Base-by-base conservation (phyloP, 2,329 filamentous ascomycete species). In the Ophiocordyceps camponoti-saundersi region DNA sequence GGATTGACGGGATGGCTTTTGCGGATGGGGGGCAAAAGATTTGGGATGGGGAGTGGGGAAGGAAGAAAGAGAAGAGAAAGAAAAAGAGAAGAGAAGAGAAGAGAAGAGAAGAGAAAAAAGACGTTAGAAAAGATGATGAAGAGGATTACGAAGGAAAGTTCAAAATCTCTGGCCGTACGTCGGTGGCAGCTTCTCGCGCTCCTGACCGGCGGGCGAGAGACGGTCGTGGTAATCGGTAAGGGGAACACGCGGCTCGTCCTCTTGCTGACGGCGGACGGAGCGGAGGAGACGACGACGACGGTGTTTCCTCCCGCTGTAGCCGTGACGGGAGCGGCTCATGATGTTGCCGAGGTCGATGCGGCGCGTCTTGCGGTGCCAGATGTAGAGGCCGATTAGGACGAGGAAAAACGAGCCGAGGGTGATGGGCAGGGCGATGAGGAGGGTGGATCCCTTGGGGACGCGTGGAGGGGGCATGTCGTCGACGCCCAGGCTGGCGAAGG, bases 311-410 rank as follows among this genome's bases (percentile, higher is more conserved):
- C 69, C 67, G 12, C 56, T 59, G 57, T 72, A 72, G 40, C 71
- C 67, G 51, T 64, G 55, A 30, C 65, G 59, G 41, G 53, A 52
- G 45, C 70, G 66, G 53, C 68, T 62, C 65, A 75, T 71, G 59
- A 77, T 61, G 54, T 69, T 72, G 46, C 70, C 72, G 44, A 78
- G 55, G 5, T 62, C 60, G 49, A 78, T 73, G 49, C 57, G 57
- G 48, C 74, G 67, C n/a, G 64, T 59, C 54, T 69, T 65, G 47
- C 67, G 64, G 59, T 77, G 74, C 66, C 68, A 76, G 65, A 80
- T 47, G 63, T 71, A 67, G 60, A 78, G 57, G 60, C 80, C 65
- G 62, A 79, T 42, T 53, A 76, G 49, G 51, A 72, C 62, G 44
- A 76, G 49, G 41, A 63, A 44, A 47, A 74, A 59, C 54, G 69